Percentiles rank a stretch among this genome's conserved stretches.
Conservation (phyloP, 2,329 filamentous ascomycete genomes). For the Neofusicoccum laricinum region DNA sequence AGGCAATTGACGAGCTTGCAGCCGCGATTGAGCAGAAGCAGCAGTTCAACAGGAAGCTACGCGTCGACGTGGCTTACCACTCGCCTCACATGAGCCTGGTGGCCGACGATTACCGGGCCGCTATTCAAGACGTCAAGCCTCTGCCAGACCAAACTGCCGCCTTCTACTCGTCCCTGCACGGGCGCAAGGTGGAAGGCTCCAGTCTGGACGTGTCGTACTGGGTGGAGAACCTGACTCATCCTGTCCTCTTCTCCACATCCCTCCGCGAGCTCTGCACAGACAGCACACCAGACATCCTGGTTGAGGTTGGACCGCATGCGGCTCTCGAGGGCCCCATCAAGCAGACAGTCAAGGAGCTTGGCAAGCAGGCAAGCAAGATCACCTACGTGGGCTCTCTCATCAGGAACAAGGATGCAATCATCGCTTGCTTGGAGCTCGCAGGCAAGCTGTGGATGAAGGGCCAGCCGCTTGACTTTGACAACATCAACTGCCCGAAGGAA, state of each 20-base stretch:
- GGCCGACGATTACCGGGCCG: constrained; percentile 24
- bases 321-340: constrained; percentile 25
- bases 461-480: constrained; percentile 21
- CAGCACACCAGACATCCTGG: constrained; percentile 2
- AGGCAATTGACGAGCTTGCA: constrained; percentile 33
- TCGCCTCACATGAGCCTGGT: constrained; percentile 42
- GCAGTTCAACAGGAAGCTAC: constrained; percentile 40
- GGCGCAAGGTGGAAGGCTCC: background rate
- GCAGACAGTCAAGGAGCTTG: constrained; percentile 5
- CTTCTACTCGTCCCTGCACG: constrained; percentile 14
- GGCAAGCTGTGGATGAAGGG: constrained; percentile 22
- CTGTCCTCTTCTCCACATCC: constrained; percentile 34
- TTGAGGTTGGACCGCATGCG: constrained; percentile 32
- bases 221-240: constrained; percentile 35
- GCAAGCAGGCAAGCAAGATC: constrained; percentile 7
- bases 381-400: constrained; percentile 8
- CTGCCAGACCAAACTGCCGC: background rate
- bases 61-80: constrained; percentile 46
- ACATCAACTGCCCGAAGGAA: constrained; percentile 24
- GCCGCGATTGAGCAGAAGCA: constrained; percentile 31
- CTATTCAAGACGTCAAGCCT: background rate
- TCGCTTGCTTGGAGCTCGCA: constrained; percentile 18
- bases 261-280: constrained; percentile 19
- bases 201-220: constrained; percentile 31
- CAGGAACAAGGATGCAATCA: background rate